Conservation (phyloP, 108 stramenopile genomes). For the Stephanodiscus minutulus region DNA sequence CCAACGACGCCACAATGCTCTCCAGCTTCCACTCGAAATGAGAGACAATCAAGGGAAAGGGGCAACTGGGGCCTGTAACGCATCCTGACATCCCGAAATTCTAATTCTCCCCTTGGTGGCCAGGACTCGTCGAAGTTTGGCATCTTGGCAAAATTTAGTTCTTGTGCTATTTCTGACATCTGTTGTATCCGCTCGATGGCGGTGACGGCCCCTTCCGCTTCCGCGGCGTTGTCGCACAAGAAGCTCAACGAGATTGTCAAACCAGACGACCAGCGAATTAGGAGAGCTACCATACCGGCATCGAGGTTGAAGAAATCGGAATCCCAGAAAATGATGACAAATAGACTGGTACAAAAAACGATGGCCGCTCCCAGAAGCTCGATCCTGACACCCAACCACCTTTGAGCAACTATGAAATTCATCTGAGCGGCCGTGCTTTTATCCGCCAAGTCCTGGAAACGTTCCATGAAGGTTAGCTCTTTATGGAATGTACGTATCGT, state of each 20-base stretch:
- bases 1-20: conserved; percentile 78
- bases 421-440: conserved; percentile 64
- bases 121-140: conserved; percentile 52
- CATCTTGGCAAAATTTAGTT: conserved; percentile 48
- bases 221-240: conserved; percentile 66
- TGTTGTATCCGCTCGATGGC: conserved; percentile 79
- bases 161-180: conserved; percentile 74
- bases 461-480: conserved; percentile 50
- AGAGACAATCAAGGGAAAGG: conserved; percentile 71
- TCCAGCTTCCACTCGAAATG: conserved; percentile 71
- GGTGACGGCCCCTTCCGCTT: conserved; percentile 84
- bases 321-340: conserved; percentile 66
- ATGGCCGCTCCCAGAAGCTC: conserved; percentile 78
- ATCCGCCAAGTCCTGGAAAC: conserved; percentile 57
- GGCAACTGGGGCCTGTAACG: conserved; percentile 77
- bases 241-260: conserved; percentile 83
- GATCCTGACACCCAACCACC: conserved; percentile 85
- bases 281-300: conserved; percentile 78
- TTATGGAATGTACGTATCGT: conserved; percentile 74
- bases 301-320: conserved; percentile 37
- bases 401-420: conserved; percentile 79
- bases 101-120: conserved; percentile 67
- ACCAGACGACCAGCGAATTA: conserved; percentile 73
- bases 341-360: conserved; percentile 59
- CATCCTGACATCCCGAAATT: conserved; percentile 72